Evolutionary conservation across 108 stramenopile species (phyloP).

Genomic region (Fistulifera pelliculosa): DNA sequence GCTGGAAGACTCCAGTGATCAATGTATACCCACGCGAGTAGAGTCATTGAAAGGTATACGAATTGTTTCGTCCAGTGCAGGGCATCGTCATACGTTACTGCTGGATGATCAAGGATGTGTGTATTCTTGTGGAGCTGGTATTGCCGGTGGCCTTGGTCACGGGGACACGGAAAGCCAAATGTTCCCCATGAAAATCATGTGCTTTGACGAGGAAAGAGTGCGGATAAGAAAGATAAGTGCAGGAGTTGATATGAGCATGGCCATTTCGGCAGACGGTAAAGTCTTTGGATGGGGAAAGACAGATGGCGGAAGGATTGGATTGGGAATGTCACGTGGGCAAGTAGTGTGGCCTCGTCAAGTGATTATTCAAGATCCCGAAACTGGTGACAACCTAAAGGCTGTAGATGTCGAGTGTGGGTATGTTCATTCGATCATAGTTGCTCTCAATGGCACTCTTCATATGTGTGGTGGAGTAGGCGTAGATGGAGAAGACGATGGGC

Average conservation of each 20-base stretch:
- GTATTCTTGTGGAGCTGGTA: constrained; percentile 77
- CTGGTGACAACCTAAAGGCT: constrained; percentile 41
- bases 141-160: constrained; percentile 75
- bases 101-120: constrained; percentile 62
- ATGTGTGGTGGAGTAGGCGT: constrained; percentile 79
- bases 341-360: constrained; percentile 33
- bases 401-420: constrained; percentile 86
- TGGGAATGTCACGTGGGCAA: constrained; percentile 39
- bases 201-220: constrained; percentile 37
- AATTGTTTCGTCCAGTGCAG: constrained; percentile 75
- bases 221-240: constrained; percentile 80
- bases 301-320: constrained; percentile 73
- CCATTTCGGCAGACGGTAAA: constrained; percentile 51
- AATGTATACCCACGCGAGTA: constrained; percentile 76
- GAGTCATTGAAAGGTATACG: constrained; percentile 75
- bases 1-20: constrained; percentile 78
- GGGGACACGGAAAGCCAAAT: constrained; percentile 63
- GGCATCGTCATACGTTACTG: constrained; percentile 65
- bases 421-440: constrained; percentile 76
- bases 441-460: constrained; percentile 65
- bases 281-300: constrained; percentile 88
- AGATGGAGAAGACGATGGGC: constrained; percentile 75
- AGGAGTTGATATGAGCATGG: constrained; percentile 90
- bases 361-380: constrained; percentile 8
- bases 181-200: constrained; percentile 59